Conservation (phyloP, 768 basidiomycete genomes). For the Podaxis sp. region DNA sequence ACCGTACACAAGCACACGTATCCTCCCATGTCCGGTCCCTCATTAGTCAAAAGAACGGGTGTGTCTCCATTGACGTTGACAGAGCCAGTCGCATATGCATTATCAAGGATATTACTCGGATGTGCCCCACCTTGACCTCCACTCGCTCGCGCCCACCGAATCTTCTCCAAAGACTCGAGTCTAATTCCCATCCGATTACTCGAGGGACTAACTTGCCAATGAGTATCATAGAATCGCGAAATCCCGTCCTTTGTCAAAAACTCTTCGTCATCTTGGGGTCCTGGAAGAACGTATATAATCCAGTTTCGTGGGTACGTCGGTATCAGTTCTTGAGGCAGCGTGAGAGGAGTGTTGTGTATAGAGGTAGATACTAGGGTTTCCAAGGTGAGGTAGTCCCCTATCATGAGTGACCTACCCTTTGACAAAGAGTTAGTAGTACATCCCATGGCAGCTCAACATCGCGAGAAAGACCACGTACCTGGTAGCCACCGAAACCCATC, state of each 20-base stretch:
- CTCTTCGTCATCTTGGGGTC: constrained; percentile 58
- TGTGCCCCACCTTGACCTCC: constrained; percentile 70
- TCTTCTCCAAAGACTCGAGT: constrained; percentile 36
- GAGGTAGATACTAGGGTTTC: constrained; percentile 22
- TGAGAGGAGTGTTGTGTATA: constrained; percentile 12
- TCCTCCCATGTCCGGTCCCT: constrained; percentile 63
- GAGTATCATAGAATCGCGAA: constrained; percentile 43
- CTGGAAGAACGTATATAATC: constrained; percentile 50
- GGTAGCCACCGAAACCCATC: constrained; percentile 57
- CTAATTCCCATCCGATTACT: constrained; percentile 66
- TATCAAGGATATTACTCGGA: constrained; percentile 63
- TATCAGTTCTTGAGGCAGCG: constrained; percentile 25
- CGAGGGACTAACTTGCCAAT: constrained; percentile 49
- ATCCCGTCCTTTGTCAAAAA: constrained; percentile 49
- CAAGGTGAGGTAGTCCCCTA: constrained; percentile 48
- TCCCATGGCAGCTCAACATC: not conserved
- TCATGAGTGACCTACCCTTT: constrained; percentile 47
- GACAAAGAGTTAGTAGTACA: not conserved
- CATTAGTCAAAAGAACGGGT: constrained; percentile 58
- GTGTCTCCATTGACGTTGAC: constrained; percentile 68
- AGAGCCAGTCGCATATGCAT: constrained; percentile 50
- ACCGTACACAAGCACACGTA: constrained; percentile 56
- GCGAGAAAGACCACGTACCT: constrained; percentile 30
- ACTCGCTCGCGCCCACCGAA: constrained; percentile 49
- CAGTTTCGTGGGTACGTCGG: constrained; percentile 46